Conservation (phyloP, 495 filamentous ascomycete genomes). For the Delitschia confertaspora region DNA sequence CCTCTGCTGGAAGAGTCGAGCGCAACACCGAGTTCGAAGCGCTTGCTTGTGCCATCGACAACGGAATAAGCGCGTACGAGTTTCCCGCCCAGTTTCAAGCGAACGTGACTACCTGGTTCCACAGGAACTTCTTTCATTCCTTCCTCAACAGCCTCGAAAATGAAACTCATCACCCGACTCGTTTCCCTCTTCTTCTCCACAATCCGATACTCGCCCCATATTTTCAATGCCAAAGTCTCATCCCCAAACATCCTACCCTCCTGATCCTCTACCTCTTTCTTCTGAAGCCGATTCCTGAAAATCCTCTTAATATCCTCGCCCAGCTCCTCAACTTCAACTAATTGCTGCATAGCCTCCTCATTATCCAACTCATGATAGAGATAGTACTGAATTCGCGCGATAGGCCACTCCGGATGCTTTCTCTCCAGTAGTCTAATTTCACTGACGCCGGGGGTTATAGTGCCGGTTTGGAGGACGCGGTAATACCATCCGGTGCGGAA, state of each 20-base stretch:
- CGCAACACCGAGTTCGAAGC: slow-evolving; percentile 22
- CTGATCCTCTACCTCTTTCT: slow-evolving; percentile 32
- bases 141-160: slow-evolving; percentile 10
- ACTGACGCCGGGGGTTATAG: slow-evolving; percentile 41
- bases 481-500: slow-evolving; percentile 51
- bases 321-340: slow-evolving; percentile 40
- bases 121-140: slow-evolving; percentile 4
- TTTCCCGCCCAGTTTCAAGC: slow-evolving; percentile 22
- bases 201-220: slow-evolving; percentile 19
- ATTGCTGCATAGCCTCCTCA: slow-evolving; percentile 38
- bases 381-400: slow-evolving; percentile 48
- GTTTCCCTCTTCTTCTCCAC: slow-evolving; percentile 21
- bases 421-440: slow-evolving; percentile 39
- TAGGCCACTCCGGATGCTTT: slow-evolving; percentile 44
- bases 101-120: slow-evolving; percentile 24
- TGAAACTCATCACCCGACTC: slow-evolving; percentile 11
- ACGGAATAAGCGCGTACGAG: slow-evolving; percentile 26
- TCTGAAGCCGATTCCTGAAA: slow-evolving; percentile 36
- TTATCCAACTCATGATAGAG: slow-evolving; percentile 42
- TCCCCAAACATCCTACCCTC: slow-evolving; percentile 25
- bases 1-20: slow-evolving; percentile 17
- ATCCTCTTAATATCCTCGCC: slow-evolving; percentile 40
- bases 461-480: slow-evolving; percentile 41
- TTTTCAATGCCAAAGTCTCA: slow-evolving; percentile 33
- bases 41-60: slow-evolving; percentile 10